Evolutionary conservation across 345 rosid species (phyloP), one percentile per base, ranked within the genome.

Genomic region (Acer negundo): DNA sequence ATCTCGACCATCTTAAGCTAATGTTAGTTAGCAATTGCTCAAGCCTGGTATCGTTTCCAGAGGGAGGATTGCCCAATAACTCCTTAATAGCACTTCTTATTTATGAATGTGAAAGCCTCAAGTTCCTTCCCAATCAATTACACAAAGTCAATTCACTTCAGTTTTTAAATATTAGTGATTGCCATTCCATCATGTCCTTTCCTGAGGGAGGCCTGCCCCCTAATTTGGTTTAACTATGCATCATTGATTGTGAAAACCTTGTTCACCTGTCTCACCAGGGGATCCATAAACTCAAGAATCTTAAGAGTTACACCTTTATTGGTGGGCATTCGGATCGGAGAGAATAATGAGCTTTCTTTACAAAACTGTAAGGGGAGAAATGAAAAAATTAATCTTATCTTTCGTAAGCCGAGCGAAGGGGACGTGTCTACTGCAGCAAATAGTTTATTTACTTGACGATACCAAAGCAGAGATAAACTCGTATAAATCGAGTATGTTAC

Each of bases 251-350:
- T 56, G 38, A 62, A 28, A 9, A 49, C 67, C 15, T 82, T 3
- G 47, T 73, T 63, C 62, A 61, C 31, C 6, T 71, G 56, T 70
- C 79, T 46, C 49, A 72, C 46, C 46, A 8, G 10, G 46, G 46
- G 46, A 6, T 42, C 46, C 46, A 42, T 42, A 42, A 42, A 8
- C 79, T 46, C 49, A 72, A 19, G 78, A 77, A 81, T 42, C 85
- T 79, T 16, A 82, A n/a, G 70, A 75, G 77, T 4, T 62, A 77
- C 53, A 44, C 35, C 62, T 67, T 81, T 15, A n/a, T 42, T 28
- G 72, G 80, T 26, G 78, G 53, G 69, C 26, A 1, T 8, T 10
- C 49, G 2, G 49, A 44, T 44, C 7, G 46, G 46, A 8, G 46
- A 42, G 46, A 42, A 42, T 42, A 42, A 8, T 7, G 46, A 42